Evolutionary conservation across 2,329 filamentous ascomycete species (phyloP), one percentile per base, ranked within the genome.

Genomic region (Coniochaeta sp.): DNA sequence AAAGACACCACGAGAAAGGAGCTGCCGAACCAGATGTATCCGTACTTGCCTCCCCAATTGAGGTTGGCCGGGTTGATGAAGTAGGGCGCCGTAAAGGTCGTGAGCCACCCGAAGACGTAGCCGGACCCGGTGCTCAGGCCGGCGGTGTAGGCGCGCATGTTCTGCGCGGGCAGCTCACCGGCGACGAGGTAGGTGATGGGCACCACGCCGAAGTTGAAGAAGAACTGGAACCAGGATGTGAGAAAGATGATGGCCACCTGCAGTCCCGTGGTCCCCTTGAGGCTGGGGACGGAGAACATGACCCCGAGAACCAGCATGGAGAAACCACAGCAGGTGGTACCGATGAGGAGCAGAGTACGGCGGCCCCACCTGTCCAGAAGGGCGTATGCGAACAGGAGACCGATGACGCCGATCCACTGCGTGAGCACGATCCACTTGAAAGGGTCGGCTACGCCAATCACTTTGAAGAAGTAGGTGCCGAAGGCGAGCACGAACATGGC

Each of bases 41-140:
- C 76, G 62, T 82, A 82, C 62, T 76, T 74, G 0, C 79, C 79
- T 1, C 70, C 79, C 80, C 80, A 83, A 61, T 79, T 77, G 59
- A 83, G 68, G 3, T 76, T 68, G 24, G 72, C 70, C 0, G 79
- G 78, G 63, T 82, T 82, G 65, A 82, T 81, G 64, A 82, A 83
- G 67, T 82, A 82, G 1, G 79, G 80, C 6, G 79, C 79, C 0
- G 80, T 82, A 64, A 82, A 82, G 0, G 78, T 80, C n/a, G 78
- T 77, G 9, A 79, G 71, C 79, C 79, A 82, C 8, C 78, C 80
- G 6, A 75, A 77, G 19, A 81, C 69, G 64, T 82, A 82, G 1
- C 75, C 78, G 19, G 77, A 69, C 2, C 78, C 76, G 7, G 79
- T 75, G 3, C 78, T 78, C 19, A 78, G 68, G 52, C 80, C 80